Percentiles rank a stretch among this genome's conserved stretches.
Conservation (phyloP, 805 yeast genomes). For the Metschnikowia hibisci region DNA sequence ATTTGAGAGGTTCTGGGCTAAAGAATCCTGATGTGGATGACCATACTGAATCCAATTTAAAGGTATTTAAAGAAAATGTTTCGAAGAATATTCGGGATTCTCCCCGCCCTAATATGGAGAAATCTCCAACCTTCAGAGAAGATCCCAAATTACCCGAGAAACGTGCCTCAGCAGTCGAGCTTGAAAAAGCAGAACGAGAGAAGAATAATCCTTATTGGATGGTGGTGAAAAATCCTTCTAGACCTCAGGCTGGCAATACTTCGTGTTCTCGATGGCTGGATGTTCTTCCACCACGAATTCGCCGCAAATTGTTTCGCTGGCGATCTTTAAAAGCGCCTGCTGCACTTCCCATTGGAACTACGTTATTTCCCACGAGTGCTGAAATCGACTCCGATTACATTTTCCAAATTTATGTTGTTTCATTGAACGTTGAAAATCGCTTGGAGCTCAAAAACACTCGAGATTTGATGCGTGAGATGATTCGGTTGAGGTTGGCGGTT, state of each 20-base stretch:
- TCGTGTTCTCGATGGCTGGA: slow-evolving; percentile 71
- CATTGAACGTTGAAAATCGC: slow-evolving; percentile 57
- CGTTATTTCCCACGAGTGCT: slow-evolving; percentile 65
- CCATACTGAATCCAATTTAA: too few species aligned
- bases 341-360: slow-evolving; percentile 77
- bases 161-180: slow-evolving; percentile 11
- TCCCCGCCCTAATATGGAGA: too few species aligned
- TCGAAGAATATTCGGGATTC: too few species aligned
- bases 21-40: too few species aligned
- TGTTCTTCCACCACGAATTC: slow-evolving; percentile 73
- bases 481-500: slow-evolving; percentile 70
- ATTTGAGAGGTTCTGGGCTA: too few species aligned
- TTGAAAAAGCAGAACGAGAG: slow-evolving; percentile 11
- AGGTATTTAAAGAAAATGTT: too few species aligned
- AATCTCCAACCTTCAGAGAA: too few species aligned
- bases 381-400: slow-evolving; percentile 73
- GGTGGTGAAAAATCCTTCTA: slow-evolving; percentile 64
- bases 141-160: slow-evolving; percentile 7
- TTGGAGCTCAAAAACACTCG: slow-evolving; percentile 47
- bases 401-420: slow-evolving; percentile 78
- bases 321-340: slow-evolving; percentile 91
- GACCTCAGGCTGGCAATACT: slow-evolving; percentile 29
- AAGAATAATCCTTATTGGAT: slow-evolving; percentile 29
- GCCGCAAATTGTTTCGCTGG: slow-evolving; percentile 79
- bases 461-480: slow-evolving; percentile 79